Conservation (phyloP, 139 green algal species). For the Diplosphaera chodatii region DNA sequence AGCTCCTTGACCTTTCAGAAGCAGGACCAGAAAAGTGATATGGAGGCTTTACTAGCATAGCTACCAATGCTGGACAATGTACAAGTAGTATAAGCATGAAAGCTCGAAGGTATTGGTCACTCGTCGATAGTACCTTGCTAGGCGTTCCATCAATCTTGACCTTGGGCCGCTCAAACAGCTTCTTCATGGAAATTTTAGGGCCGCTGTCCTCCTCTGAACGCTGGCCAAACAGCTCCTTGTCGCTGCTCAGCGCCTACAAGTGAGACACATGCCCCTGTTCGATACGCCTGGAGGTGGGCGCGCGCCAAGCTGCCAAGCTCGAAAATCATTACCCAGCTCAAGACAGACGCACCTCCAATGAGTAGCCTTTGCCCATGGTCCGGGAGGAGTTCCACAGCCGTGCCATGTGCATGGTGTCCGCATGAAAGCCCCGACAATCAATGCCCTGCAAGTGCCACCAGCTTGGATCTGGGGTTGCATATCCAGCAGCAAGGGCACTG, state of each 20-base stretch:
- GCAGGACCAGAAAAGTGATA: too few relatives aligned
- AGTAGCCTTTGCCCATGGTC: slow-evolving; percentile 58
- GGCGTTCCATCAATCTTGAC: slow-evolving; percentile 70
- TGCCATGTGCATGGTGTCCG: slow-evolving; percentile 98
- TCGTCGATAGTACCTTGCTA: slow-evolving; percentile 60
- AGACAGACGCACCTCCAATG: slow-evolving; percentile 52
- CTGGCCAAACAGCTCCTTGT: slow-evolving; percentile 35
- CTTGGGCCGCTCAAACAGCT: slow-evolving; percentile 72
- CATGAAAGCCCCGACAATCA: slow-evolving; percentile 67
- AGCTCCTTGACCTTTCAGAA: slow-evolving; percentile 43
- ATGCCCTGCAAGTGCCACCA: slow-evolving; percentile 56
- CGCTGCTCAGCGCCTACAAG: slow-evolving; percentile 7
- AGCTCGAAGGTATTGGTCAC: too few relatives aligned
- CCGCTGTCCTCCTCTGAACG: slow-evolving; percentile 3
- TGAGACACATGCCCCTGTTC: not conserved
- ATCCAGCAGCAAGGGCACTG: too few relatives aligned
- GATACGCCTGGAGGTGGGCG: too few relatives aligned
- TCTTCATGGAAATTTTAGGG: slow-evolving; percentile 82
- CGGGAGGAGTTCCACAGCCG: slow-evolving; percentile 79
- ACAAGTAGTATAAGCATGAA: too few relatives aligned
- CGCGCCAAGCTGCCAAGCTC: too few relatives aligned
- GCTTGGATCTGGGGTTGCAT: too few relatives aligned
- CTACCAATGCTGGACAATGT: too few relatives aligned
- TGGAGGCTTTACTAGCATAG: too few relatives aligned
- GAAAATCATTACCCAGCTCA: too few relatives aligned